Evolutionary conservation across 768 basidiomycete species (phyloP), one percentile per base, ranked within the genome.

Genomic region (Tulasnella sp.): DNA sequence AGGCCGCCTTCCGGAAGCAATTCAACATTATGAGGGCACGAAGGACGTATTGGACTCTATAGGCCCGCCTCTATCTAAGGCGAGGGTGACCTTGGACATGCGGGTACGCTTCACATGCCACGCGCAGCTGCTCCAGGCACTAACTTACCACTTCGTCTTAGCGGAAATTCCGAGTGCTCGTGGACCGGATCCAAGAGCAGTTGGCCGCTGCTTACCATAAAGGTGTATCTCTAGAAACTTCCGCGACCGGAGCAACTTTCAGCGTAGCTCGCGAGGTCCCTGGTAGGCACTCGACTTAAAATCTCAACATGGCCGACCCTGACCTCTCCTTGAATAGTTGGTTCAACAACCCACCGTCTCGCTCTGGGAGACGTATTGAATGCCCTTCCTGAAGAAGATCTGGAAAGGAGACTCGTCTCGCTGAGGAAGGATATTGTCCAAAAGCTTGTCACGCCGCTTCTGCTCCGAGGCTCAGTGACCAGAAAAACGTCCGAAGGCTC

Each of bases 1-100:
- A 11, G 93, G 93, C 16, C 86, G 88, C 79, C 86, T 95, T 9
- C 87, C 91, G 1, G 89, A 90, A 72, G 91, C 93, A 5, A 88
- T 90, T 11, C 81, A 82, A n/a, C 84, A 85, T 6, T 87, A 85
- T 76, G 81, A 81, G 15, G 82, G 83, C 20, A 81, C 92, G 73
- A 85, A 89, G 73, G 79, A 80, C 4, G 80, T 88, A 37, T 82
- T 94, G 10, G 84, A 84, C 40, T 82, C 81, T 23, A 86, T 88
- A 1, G 91, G 92, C 5, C 80, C 80, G 13, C 87, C 90, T 40
- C 82, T 95, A 70, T 83, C 83, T 32, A 84, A 87, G 69, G 87
- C 91, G 10, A 82, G 85, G n/a, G 86, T 92, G 26, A 70, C 78
- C 2, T 26, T 37, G 10, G 75, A 81, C 32, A 40, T 81, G 42